Evolutionary conservation across 345 rosid genomes (phyloP).

Genomic region (Citrus hindsii): DNA sequence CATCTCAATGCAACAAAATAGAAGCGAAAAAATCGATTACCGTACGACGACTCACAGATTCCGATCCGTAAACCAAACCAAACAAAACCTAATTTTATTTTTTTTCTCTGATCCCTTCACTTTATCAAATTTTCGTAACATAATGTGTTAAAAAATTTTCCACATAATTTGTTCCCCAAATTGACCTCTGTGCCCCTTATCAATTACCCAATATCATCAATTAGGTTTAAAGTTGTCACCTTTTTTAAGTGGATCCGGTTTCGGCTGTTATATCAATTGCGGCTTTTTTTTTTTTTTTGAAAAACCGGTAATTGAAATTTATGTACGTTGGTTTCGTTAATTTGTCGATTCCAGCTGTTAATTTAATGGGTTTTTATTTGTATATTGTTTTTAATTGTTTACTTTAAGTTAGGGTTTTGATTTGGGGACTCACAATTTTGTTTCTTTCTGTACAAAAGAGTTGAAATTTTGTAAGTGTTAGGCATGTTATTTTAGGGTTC

Average conservation of each 20-base stretch:
- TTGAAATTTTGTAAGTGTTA: background rate
- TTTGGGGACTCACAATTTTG: background rate
- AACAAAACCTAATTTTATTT: constrained; percentile 24
- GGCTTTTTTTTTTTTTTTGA: background rate
- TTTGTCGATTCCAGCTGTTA: background rate
- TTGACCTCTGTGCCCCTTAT: background rate
- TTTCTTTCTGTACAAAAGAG: background rate
- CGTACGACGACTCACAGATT: constrained; percentile 20
- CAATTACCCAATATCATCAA: background rate
- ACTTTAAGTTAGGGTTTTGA: background rate
- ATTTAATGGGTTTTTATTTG: background rate
- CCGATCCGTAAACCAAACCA: constrained; percentile 22
- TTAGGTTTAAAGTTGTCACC: background rate
- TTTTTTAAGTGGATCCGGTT: constrained; percentile 20
- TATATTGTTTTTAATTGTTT: background rate
- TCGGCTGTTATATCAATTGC: background rate
- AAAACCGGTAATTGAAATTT: constrained; percentile 13
- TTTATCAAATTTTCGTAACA: background rate
- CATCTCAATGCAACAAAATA: constrained; percentile 3
- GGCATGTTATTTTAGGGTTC: background rate
- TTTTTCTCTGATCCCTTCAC: background rate
- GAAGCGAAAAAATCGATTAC: constrained; percentile 7
- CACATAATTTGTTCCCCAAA: background rate
- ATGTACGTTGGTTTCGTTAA: background rate
- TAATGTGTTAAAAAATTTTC: background rate